phyloP scores from a whole-genome alignment of 2,329 filamentous ascomycete genomes.

The Alternaria atra region DNA sequence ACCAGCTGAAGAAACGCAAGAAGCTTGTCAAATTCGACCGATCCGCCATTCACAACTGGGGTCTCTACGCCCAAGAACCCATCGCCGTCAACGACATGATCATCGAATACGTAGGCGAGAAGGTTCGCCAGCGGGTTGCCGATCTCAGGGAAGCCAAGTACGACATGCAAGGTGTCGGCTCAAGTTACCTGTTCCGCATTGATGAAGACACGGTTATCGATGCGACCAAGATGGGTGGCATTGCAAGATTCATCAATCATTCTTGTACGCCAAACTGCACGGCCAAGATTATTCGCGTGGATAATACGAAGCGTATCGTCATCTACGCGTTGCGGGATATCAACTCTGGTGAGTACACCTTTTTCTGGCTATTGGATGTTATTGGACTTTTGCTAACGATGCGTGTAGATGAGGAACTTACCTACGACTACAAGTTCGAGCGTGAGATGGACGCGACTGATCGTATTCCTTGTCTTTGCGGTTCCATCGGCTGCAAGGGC shows the following conservation, averaged over 20 bases:
- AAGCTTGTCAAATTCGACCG: constrained; percentile 98
- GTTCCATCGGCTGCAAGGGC: constrained; percentile 94
- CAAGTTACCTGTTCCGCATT: constrained; percentile 97
- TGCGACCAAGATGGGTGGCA: constrained; percentile 97
- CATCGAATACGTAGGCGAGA: constrained; percentile 98
- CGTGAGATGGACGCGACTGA: constrained; percentile 94
- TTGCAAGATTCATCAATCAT: constrained; percentile 98
- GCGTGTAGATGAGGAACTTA: constrained; percentile 89
- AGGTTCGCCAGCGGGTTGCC: constrained; percentile 96
- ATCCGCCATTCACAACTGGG: constrained; percentile 99
- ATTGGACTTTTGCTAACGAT: constrained; percentile 34
- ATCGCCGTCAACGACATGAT: constrained; percentile 99
- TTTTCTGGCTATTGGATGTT: constrained; percentile 3
- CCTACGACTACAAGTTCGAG: constrained; percentile 99
- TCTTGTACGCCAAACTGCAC: constrained; percentile 98
- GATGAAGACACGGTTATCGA: constrained; percentile 98
- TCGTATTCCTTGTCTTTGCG: constrained; percentile 96
- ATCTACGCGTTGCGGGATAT: constrained; percentile 98
- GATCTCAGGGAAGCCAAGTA: constrained; percentile 93
- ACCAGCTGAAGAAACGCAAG: constrained; percentile 99
- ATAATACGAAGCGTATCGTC: constrained; percentile 97
- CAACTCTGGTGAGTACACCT: constrained; percentile 77
- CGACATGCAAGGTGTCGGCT: constrained; percentile 94
- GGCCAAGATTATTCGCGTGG: constrained; percentile 98
- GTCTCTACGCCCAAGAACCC: constrained; percentile 95